These are phyloP conservation scores for Chlamydomonas sp. DNA, from an alignment of 139 green algal genomes.

Conservation along the genomic window DNA sequence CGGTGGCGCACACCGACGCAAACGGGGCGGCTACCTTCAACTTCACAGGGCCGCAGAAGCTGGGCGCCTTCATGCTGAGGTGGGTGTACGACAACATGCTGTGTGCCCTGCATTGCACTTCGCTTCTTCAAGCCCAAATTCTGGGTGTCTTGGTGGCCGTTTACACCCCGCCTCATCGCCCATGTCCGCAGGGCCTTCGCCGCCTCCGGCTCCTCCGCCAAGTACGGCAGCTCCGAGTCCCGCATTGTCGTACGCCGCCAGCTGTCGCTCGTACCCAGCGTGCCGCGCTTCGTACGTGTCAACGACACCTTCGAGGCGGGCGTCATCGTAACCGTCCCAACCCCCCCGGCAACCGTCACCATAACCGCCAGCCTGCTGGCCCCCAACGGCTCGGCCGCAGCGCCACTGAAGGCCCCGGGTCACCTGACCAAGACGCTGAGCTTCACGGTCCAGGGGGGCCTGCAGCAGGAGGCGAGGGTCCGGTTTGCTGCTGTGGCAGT, in stretches of 20 bases:
- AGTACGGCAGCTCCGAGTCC: slow-evolving; percentile 56
- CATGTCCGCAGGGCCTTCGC: slow-evolving; percentile 19
- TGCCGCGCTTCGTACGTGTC: slow-evolving; percentile 63
- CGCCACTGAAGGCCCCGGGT: not conserved
- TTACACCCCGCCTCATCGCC: too few relatives aligned
- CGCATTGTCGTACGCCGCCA: slow-evolving; percentile 53
- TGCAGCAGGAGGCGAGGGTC: not conserved
- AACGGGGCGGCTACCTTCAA: slow-evolving; percentile 14
- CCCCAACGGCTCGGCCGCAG: not conserved
- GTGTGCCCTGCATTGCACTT: not conserved
- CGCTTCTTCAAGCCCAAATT: not conserved
- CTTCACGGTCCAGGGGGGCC: not conserved
- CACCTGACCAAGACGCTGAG: not conserved
- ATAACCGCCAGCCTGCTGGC: not conserved
- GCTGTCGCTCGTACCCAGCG: slow-evolving; percentile 58
- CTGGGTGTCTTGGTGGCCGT: too few relatives aligned
- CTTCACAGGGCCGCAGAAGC: slow-evolving; percentile 51
- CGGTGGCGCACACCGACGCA: not conserved
- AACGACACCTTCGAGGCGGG: slow-evolving; percentile 65
- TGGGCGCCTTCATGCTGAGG: slow-evolving; percentile 49
- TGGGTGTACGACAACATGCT: not conserved
- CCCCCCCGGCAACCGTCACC: not conserved
- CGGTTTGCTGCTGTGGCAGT: not conserved
- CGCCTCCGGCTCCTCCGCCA: not conserved
- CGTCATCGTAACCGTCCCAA: slow-evolving; percentile 43